These are phyloP conservation scores for Eragrostis curvula DNA, from an alignment of 176 grass and related monocot species.

Conservation along the genomic window DNA sequence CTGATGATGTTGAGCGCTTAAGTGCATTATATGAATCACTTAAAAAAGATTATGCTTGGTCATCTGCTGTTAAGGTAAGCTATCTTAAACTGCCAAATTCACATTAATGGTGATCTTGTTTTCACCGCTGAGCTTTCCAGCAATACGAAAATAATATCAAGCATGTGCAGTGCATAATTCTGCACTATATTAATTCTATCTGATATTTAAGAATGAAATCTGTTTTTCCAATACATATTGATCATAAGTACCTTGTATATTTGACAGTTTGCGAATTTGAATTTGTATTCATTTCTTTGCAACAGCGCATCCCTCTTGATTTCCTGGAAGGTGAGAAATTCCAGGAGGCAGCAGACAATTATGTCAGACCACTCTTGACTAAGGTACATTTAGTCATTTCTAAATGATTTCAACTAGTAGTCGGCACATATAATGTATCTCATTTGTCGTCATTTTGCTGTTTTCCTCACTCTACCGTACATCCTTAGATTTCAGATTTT, in stretches of 20 bases:
- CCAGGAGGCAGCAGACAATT: conserved; percentile 82
- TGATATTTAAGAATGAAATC: background rate
- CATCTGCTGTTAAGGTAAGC: conserved; percentile 95
- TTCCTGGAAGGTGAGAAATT: conserved; percentile 89
- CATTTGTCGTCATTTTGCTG: background rate
- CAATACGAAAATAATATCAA: background rate
- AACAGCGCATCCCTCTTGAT: conserved; percentile 98
- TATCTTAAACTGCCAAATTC: conserved; percentile 20
- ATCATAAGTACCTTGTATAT: conserved; percentile 14
- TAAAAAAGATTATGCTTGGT: conserved; percentile 81
- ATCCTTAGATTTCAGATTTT: background rate
- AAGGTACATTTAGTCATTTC: conserved; percentile 66
- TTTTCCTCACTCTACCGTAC: background rate
- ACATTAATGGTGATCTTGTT: conserved; percentile 12
- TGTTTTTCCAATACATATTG: conserved; percentile 1
- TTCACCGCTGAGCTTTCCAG: conserved; percentile 10
- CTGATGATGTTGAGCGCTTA: conserved; percentile 74
- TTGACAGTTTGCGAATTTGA: background rate
- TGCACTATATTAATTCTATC: too few species aligned
- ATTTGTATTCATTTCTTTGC: conserved; percentile 29
- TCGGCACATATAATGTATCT: background rate
- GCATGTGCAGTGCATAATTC: too few species aligned
- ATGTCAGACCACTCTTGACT: conserved; percentile 90
- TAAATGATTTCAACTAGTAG: conserved; percentile 11
- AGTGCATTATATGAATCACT: conserved; percentile 81